Evolutionary conservation across 2,329 filamentous ascomycete genomes (phyloP).

Genomic region (Claviceps cyperi): DNA sequence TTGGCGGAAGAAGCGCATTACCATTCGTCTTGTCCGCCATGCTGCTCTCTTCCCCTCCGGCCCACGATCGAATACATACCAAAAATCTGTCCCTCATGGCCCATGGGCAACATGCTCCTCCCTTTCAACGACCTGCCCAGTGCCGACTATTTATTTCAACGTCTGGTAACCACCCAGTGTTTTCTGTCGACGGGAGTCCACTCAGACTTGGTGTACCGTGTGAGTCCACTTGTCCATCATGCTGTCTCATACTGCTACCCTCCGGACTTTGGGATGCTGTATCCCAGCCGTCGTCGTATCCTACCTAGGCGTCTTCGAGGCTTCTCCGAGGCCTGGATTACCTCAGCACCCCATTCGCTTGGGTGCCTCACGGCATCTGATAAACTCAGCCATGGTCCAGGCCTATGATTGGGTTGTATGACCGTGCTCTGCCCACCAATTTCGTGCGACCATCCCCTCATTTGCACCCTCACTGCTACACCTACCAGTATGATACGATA

Average conservation of each 20-base stretch:
- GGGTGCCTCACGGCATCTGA: conserved; percentile 1
- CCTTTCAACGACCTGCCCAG: neutral
- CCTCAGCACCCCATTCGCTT: conserved; percentile 20
- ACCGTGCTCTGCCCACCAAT: neutral
- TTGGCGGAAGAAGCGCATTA: too few relatives aligned
- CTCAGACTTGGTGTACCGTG: neutral
- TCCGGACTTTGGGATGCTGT: neutral
- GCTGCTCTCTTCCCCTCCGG: too few relatives aligned
- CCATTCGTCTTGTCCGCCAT: too few relatives aligned
- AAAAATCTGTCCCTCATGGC: neutral
- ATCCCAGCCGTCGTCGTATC: neutral
- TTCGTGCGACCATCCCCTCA: conserved; percentile 2
- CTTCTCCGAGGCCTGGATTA: neutral
- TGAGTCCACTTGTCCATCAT: neutral
- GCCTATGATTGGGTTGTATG: neutral
- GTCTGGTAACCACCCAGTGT: neutral
- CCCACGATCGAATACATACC: neutral
- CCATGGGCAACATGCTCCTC: too few relatives aligned
- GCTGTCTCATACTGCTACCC: neutral
- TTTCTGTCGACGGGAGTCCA: neutral
- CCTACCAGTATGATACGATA: conserved; percentile 17
- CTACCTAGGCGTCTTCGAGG: neutral
- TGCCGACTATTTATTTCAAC: neutral
- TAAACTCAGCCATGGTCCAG: conserved; percentile 3
- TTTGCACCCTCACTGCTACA: conserved; percentile 12